Conservation (phyloP, 768 basidiomycete genomes). For the Mycena rebaudengoi region DNA sequence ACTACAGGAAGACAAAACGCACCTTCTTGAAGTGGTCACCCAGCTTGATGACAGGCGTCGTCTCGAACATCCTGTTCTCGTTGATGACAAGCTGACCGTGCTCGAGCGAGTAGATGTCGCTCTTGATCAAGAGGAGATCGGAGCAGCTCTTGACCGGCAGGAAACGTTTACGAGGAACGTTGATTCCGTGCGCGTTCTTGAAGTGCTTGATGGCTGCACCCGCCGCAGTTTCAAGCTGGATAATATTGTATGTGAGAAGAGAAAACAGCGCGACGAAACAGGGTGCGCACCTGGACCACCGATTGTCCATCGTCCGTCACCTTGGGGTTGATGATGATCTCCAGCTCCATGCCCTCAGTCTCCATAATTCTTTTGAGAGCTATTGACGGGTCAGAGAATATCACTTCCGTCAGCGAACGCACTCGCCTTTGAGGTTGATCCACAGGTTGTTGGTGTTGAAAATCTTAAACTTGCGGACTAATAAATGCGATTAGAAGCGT, state of each 20-base stretch:
- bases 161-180: slow-evolving; percentile 95
- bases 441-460: slow-evolving; percentile 89
- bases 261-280: slow-evolving; percentile 21
- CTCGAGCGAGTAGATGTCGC: slow-evolving; percentile 89
- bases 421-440: slow-evolving; percentile 77
- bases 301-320: slow-evolving; percentile 85
- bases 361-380: slow-evolving; percentile 94
- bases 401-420: background rate
- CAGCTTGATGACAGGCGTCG: slow-evolving; percentile 95
- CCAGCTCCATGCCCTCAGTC: slow-evolving; percentile 85
- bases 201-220: slow-evolving; percentile 96
- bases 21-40: slow-evolving; percentile 98
- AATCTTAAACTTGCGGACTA: slow-evolving; percentile 91
- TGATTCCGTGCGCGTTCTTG: slow-evolving; percentile 90
- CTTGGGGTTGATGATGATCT: slow-evolving; percentile 96
- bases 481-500: slow-evolving; percentile 7
- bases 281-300: slow-evolving; percentile 70
- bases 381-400: slow-evolving; percentile 32
- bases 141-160: slow-evolving; percentile 92
- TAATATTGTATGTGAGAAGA: slow-evolving; percentile 25
- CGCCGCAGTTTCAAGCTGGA: slow-evolving; percentile 89
- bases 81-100: slow-evolving; percentile 92
- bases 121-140: slow-evolving; percentile 88
- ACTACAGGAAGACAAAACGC: slow-evolving; percentile 8
- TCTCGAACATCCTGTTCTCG: slow-evolving; percentile 81